Evolutionary conservation across 768 basidiomycete genomes (phyloP).

Genomic region (Panaeolus cyanescens): DNA sequence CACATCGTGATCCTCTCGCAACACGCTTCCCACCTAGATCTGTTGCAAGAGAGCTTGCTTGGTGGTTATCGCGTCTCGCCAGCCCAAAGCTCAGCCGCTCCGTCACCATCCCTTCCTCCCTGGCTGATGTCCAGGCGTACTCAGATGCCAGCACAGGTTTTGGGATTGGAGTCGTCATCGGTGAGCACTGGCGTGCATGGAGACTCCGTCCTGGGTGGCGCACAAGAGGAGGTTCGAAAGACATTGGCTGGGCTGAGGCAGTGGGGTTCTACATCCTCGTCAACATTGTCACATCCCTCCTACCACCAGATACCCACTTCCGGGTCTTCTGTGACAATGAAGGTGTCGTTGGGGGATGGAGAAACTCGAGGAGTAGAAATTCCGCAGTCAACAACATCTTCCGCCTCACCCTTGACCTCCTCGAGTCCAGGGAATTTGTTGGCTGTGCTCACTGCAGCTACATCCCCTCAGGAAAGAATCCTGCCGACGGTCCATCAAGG

Average conservation of each 20-base stretch:
- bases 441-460: slow-evolving; percentile 19
- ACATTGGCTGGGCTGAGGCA: slow-evolving; percentile 48
- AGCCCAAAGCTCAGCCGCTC: slow-evolving; percentile 6
- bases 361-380: slow-evolving; percentile 28
- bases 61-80: slow-evolving; percentile 31
- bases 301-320: slow-evolving; percentile 5
- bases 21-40: no score
- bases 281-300: not conserved
- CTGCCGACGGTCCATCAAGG: slow-evolving; percentile 27
- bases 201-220: not conserved
- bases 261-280: slow-evolving; percentile 41
- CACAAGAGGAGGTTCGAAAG: slow-evolving; percentile 25
- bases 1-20: slow-evolving; percentile 26
- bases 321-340: slow-evolving; percentile 34
- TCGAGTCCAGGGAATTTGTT: not conserved
- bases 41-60: no score
- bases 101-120: slow-evolving; percentile 26
- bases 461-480: slow-evolving; percentile 22
- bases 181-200: slow-evolving; percentile 33
- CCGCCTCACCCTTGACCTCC: slow-evolving; percentile 12
- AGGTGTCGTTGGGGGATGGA: slow-evolving; percentile 38
- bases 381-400: slow-evolving; percentile 20
- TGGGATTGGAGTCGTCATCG: slow-evolving; percentile 37
- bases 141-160: slow-evolving; percentile 40
- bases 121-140: slow-evolving; percentile 33